phyloP scores from a whole-genome alignment of 176 grass and related monocot species.

The Lolium perenne region DNA sequence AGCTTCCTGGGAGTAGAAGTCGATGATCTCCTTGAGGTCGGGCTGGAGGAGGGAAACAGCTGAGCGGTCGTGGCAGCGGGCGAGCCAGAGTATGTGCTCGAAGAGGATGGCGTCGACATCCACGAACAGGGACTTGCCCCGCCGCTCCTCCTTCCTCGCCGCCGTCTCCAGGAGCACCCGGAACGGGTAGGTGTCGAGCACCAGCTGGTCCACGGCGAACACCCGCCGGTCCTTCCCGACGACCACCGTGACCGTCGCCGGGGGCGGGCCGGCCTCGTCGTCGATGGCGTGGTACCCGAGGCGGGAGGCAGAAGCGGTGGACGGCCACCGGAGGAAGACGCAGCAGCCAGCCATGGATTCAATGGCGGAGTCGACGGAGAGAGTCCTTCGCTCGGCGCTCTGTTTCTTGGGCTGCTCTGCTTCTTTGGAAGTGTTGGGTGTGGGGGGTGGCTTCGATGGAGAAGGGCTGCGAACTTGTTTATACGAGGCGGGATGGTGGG shows the following conservation, averaged over 20 bases:
- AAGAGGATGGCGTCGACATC: slow-evolving; percentile 89
- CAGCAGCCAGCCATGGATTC: slow-evolving; percentile 71
- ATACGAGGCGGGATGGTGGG: slow-evolving; percentile 22
- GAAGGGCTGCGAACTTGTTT: slow-evolving; percentile 15
- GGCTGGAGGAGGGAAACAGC: slow-evolving; percentile 64
- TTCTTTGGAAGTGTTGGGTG: not conserved
- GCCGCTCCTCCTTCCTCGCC: slow-evolving; percentile 47
- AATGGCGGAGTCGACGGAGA: not conserved
- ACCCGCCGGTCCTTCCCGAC: slow-evolving; percentile 91
- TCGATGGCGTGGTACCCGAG: slow-evolving; percentile 71
- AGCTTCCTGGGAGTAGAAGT: slow-evolving; percentile 92
- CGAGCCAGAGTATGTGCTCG: slow-evolving; percentile 94
- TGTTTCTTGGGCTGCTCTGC: slow-evolving; percentile 24
- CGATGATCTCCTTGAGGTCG: slow-evolving; percentile 96
- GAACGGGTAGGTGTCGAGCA: slow-evolving; percentile 91
- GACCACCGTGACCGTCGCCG: slow-evolving; percentile 69
- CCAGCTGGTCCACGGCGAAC: slow-evolving; percentile 81
- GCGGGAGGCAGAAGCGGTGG: slow-evolving; percentile 40
- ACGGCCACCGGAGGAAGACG: slow-evolving; percentile 84
- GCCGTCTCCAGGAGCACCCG: slow-evolving; percentile 82
- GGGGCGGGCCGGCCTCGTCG: slow-evolving; percentile 10
- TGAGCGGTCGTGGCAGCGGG: slow-evolving; percentile 62
- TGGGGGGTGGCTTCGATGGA: not conserved
- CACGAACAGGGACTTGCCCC: slow-evolving; percentile 60
- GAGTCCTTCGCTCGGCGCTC: not conserved